Conservation (phyloP, 2,329 filamentous ascomycete genomes). For the Apiospora kogelbergensis region DNA sequence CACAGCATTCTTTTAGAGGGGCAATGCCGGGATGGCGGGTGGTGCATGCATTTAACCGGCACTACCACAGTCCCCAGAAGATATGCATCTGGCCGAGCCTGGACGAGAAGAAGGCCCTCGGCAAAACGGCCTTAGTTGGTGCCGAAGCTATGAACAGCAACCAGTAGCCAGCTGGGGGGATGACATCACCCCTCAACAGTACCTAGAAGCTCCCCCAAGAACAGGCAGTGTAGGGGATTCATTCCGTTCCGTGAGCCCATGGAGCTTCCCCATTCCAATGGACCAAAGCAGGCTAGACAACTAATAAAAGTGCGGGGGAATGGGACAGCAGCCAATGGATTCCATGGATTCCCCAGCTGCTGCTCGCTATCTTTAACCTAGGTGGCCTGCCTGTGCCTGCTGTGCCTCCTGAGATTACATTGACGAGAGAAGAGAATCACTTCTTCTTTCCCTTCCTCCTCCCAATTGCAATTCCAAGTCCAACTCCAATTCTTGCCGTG, state of each 20-base stretch:
- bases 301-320: constrained; percentile 2
- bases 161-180: background rate
- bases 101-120: too few species aligned
- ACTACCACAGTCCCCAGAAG: rapidly evolving
- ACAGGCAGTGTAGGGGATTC: background rate
- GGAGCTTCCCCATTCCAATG: too few species aligned
- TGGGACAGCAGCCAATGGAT: background rate
- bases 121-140: background rate
- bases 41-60: background rate
- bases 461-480: background rate
- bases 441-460: too few species aligned
- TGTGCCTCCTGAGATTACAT: too few species aligned
- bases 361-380: background rate
- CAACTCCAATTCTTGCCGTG: background rate
- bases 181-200: background rate
- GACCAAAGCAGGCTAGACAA: background rate
- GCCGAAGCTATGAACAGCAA: background rate
- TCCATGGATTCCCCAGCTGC: background rate
- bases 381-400: too few species aligned
- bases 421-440: too few species aligned
- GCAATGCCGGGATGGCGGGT: background rate
- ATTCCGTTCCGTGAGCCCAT: too few species aligned
- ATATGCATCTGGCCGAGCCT: background rate
- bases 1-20: background rate
- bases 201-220: background rate